These are phyloP conservation scores for Metschnikowia cubensis DNA, from an alignment of 805 yeast species.

Conservation along the genomic window DNA sequence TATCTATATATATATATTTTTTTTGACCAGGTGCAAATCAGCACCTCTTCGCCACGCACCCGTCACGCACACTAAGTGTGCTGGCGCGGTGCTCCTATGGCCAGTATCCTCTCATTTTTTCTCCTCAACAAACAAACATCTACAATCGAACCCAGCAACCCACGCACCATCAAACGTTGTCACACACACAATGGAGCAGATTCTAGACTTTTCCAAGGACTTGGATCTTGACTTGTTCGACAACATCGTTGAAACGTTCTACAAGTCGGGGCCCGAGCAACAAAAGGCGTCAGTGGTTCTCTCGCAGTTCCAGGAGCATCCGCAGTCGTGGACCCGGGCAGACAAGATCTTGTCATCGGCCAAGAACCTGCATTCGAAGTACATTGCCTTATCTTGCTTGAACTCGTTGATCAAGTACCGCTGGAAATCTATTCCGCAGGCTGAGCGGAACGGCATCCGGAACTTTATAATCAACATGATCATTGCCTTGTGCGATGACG, in stretches of 20 bases:
- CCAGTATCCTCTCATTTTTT: conserved; percentile 4
- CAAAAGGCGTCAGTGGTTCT: conserved; percentile 67
- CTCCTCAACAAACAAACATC: conserved; percentile 4
- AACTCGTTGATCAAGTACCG: conserved; percentile 86
- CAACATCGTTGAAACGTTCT: conserved; percentile 79
- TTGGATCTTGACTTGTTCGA: conserved; percentile 78
- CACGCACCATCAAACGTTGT: conserved; percentile 1
- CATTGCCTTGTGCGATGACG: conserved; percentile 84
- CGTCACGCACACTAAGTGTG: conserved; percentile 3
- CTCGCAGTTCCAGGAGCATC: conserved; percentile 85
- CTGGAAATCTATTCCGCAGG: conserved; percentile 90
- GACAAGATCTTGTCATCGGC: conserved; percentile 82
- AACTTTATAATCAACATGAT: conserved; percentile 93
- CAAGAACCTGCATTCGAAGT: conserved; percentile 80
- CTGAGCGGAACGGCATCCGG: conserved; percentile 88
- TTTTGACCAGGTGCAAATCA: no score
- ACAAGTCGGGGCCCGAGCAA: conserved; percentile 63
- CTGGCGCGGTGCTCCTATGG: background rate
- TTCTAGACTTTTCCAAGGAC: conserved; percentile 82
- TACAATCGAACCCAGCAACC: background rate
- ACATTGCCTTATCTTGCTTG: conserved; percentile 83
- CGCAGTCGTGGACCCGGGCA: conserved; percentile 93
- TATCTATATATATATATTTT: background rate
- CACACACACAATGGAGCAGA: conserved; percentile 61
- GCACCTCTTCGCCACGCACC: background rate